Percentiles rank a stretch among this genome's conserved stretches.
phyloP scores from a whole-genome alignment of 1,284 basidiomycete species.

The Inonotus obliquus region DNA sequence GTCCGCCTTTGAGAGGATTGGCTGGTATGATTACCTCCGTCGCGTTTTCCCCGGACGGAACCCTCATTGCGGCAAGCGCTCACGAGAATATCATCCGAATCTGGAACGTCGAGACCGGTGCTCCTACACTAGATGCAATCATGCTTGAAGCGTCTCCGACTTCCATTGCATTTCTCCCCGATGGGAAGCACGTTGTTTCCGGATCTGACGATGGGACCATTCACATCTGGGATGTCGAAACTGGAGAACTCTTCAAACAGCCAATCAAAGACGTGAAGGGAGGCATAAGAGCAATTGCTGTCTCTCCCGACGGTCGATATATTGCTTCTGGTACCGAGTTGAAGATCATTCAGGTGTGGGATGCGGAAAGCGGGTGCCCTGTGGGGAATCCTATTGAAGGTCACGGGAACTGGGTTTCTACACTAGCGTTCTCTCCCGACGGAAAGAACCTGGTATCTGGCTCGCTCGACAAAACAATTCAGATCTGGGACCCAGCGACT shows the following conservation, averaged over 20 bases:
- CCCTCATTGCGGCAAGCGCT: conserved; percentile 7
- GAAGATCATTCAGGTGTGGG: conserved; percentile 17
- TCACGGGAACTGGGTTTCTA: conserved; percentile 7
- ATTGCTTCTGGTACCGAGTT: conserved; percentile 19
- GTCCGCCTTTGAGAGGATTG: conserved; percentile 14
- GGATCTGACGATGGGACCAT: conserved; percentile 17
- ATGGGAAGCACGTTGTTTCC: conserved; percentile 22
- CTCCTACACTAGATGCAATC: conserved; percentile 8
- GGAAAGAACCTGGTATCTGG: conserved; percentile 12
- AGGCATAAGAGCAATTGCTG: conserved; percentile 5
- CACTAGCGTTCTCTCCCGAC: conserved; percentile 15
- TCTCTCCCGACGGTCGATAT: conserved; percentile 16
- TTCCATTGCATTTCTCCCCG: conserved; percentile 16
- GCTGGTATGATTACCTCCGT: conserved; percentile 17
- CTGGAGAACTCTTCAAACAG: conserved; percentile 4
- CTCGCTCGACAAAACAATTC: conserved; percentile 13
- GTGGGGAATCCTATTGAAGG: conserved; percentile 12
- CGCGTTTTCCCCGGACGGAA: conserved; percentile 19
- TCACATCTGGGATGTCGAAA: conserved; percentile 20
- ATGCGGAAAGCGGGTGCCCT: conserved; percentile 8
- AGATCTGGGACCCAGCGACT: conserved; percentile 13
- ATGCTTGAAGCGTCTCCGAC: neutral
- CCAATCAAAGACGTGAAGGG: conserved; percentile 6
- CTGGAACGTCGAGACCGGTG: conserved; percentile 11
- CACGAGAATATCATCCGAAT: conserved; percentile 12